Evolutionary conservation across 78 protist species (phyloP), one percentile per base, ranked within the genome.

Genomic region (Dictyostelium capitatum): DNA sequence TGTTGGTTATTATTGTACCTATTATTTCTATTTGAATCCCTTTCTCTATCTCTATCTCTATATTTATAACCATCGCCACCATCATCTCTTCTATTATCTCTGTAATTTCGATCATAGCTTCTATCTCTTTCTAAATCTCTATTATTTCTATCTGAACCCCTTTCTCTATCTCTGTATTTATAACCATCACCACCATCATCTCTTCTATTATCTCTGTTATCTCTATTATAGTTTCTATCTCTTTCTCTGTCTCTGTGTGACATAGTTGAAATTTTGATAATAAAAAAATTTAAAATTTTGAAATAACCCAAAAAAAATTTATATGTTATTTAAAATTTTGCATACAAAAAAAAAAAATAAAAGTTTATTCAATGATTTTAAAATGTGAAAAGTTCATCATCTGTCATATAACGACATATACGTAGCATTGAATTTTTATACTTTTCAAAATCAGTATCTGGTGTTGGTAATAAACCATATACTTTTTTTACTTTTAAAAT

Each of bases 141-240:
- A 72, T 72, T n/a, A 64, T 81, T 37, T 30, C 25, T 82, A 65
- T 82, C 54, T 14, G 14, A 23, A 20, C 50, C 81, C 28, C 81
- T 64, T 50, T 67, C 70, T 56, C 23, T 82, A 69, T 82, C 30
- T 20, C 51, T 15, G 10, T 67, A 23, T 32, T 17, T 62, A 41
- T 62, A 70, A 47, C 74, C 67, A 28, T 81, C 41, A 3, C 54
- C 64, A 32, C 37, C 43, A 4, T n/a, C 64, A 25, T 62, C 11
- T 7, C 10, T 62, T n/a, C 9, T 62, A 62, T 25, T 62, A 62
- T 10, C 23, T n/a, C 9, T 62, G 23, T 62, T 57, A n/a, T 57
- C n/a, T 23, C 25, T 25, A 11, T 62, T 64, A 30, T 30, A 11
- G 30, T 6, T 67, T 14, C 70, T 23, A 19, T 62, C 70, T 62